These are phyloP conservation scores for Citrus trifoliata DNA, from an alignment of 345 rosid species.

Conservation along the genomic window DNA sequence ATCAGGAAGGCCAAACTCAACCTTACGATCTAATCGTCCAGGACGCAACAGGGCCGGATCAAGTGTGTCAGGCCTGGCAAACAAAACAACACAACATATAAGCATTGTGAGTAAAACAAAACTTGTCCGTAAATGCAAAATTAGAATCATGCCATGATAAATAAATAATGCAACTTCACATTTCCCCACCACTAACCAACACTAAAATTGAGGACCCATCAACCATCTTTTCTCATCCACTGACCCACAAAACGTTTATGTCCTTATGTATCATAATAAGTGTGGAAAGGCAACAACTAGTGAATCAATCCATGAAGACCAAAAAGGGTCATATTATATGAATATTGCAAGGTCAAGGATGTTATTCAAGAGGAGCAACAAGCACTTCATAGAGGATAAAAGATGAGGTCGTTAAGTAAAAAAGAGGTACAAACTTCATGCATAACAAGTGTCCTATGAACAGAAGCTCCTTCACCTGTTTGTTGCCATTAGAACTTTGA, in stretches of 20 bases:
- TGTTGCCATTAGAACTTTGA: conserved; percentile 99
- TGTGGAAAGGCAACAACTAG: not conserved
- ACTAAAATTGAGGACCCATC: not conserved
- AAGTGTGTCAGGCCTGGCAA: conserved; percentile 78
- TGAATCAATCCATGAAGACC: not conserved
- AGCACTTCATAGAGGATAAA: not conserved
- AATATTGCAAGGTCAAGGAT: not conserved
- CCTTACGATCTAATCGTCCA: conserved; percentile 89
- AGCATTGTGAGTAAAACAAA: not conserved
- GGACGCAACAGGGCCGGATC: conserved; percentile 97
- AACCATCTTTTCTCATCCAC: not conserved
- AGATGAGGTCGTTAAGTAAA: not conserved
- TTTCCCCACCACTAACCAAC: not conserved
- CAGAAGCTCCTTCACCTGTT: conserved; percentile 53
- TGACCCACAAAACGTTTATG: not conserved
- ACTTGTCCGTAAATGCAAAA: not conserved
- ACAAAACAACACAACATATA: not conserved
- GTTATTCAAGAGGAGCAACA: not conserved
- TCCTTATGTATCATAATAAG: not conserved
- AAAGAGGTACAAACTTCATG: not conserved
- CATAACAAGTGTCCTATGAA: not conserved
- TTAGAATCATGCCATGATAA: not conserved
- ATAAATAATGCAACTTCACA: not conserved
- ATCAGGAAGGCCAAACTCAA: conserved; percentile 94
- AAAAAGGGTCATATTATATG: not conserved